Conservation (phyloP, 768 basidiomycete species). For the Pisolithus tinctorius region DNA sequence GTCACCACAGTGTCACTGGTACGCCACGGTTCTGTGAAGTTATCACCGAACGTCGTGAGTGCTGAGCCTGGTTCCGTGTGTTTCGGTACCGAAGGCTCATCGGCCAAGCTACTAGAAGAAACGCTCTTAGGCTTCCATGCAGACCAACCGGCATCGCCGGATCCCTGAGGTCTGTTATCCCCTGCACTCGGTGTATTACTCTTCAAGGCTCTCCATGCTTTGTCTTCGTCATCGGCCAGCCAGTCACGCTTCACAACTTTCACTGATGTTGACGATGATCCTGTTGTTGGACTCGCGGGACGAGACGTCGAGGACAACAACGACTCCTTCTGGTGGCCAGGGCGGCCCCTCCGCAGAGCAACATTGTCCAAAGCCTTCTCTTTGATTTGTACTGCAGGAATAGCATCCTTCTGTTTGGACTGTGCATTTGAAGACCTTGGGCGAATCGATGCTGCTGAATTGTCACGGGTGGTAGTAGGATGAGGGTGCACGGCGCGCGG, state of each 20-base stretch:
- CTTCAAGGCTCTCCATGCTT: slow-evolving; percentile 40
- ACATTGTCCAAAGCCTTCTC: slow-evolving; percentile 67
- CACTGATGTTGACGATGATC: slow-evolving; percentile 5
- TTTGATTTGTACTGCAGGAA: slow-evolving; percentile 59
- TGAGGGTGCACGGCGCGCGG: slow-evolving; percentile 31
- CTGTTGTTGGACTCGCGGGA: slow-evolving; percentile 16
- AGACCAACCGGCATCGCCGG: slow-evolving; percentile 16
- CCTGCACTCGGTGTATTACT: slow-evolving; percentile 10
- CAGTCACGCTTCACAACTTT: slow-evolving; percentile 24
- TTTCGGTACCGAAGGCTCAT: slow-evolving; percentile 22
- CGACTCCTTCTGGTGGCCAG: slow-evolving; percentile 33
- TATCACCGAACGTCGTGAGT: slow-evolving; percentile 52
- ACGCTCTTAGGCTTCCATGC: slow-evolving; percentile 25
- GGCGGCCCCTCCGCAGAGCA: slow-evolving; percentile 70
- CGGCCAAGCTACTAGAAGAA: slow-evolving; percentile 20
- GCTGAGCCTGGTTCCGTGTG: slow-evolving; percentile 18
- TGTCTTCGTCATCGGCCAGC: slow-evolving; percentile 38
- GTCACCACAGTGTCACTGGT: slow-evolving; percentile 34
- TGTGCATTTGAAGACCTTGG: slow-evolving; percentile 16
- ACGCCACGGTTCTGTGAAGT: slow-evolving; percentile 53
- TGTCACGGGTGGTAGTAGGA: slow-evolving; percentile 27
- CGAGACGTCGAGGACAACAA: slow-evolving; percentile 29
- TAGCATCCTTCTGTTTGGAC: slow-evolving; percentile 19
- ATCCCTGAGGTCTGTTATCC: slow-evolving; percentile 16
- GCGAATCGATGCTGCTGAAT: slow-evolving; percentile 35